Evolutionary conservation across 306 rosid species (phyloP).

Genomic region (Carpinus viminea): DNA sequence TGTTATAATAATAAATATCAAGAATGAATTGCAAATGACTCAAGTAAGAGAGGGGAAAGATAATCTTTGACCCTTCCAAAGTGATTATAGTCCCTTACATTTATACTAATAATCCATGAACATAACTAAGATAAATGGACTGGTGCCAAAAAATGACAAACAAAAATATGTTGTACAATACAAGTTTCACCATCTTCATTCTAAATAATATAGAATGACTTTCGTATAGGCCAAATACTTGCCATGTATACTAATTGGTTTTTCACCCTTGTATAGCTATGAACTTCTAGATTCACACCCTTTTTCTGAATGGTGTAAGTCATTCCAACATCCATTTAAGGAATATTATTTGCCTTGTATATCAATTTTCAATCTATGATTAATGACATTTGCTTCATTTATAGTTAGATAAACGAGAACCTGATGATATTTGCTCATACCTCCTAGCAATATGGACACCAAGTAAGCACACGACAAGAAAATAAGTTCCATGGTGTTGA

Average conservation of each 20-base stretch:
- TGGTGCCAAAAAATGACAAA: neutral
- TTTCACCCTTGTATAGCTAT: constrained; percentile 66
- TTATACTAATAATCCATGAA: neutral
- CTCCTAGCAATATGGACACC: constrained; percentile 99
- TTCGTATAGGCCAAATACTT: constrained; percentile 12
- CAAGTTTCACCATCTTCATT: neutral
- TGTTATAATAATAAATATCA: neutral
- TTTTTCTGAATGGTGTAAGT: constrained; percentile 87
- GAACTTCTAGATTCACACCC: constrained; percentile 95
- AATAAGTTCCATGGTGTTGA: no score
- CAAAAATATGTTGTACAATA: neutral
- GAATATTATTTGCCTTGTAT: constrained; percentile 9
- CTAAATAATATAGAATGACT: neutral
- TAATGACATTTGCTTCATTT: constrained; percentile 38
- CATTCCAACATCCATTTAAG: constrained; percentile 21
- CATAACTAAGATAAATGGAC: neutral
- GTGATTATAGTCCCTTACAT: no score
- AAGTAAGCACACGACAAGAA: constrained; percentile 48
- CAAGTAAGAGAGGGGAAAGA: constrained; percentile 1
- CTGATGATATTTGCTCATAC: constrained; percentile 90
- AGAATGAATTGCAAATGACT: neutral
- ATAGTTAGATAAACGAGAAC: constrained; percentile 78
- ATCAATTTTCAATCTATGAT: constrained; percentile 15
- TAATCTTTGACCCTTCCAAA: neutral
- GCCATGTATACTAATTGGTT: constrained; percentile 28